Evolutionary conservation across 306 rosid genomes (phyloP), one percentile per base, ranked within the genome.

Genomic region (Chamaecrista fasciculata): DNA sequence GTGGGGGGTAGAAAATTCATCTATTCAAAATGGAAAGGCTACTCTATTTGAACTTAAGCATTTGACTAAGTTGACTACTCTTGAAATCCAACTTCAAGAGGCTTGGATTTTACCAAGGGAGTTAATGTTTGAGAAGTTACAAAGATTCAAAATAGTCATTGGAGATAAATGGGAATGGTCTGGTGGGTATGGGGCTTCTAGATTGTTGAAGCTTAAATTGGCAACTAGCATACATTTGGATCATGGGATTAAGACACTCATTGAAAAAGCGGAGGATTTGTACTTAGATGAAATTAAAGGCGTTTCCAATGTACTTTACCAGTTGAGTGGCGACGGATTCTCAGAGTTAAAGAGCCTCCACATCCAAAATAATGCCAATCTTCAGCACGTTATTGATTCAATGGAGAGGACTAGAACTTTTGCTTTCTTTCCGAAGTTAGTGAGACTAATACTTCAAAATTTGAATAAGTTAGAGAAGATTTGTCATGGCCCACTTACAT

Each of bases 391-490:
- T 11, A 11, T 36, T 14, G 39, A 21, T 48, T 29, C 47, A 15
- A 2, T 8, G 2, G 43, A 0, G 34, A 0, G 29, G 8, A 14
- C 1, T 3, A 25, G 20, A 49, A 7, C 37, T 2, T 0, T 1
- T 9, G 6, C n/a, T 51, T 25, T 20, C 42, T 72, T 72, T 20
- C 71, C 39, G 10, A 25, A 3, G 18, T 62, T 72, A 64, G 70
- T 39, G 77, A 8, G 50, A n/a, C n/a, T n/a, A n/a, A n/a, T n/a
- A n/a, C n/a, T n/a, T n/a, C n/a, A n/a, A n/a, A n/a, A n/a, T n/a
- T n/a, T n/a, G n/a, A n/a, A n/a, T n/a, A n/a, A n/a, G n/a, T n/a
- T n/a, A n/a, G n/a, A n/a, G n/a, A n/a, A n/a, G n/a, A n/a, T n/a
- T n/a, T n/a, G n/a, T n/a, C n/a, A n/a, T n/a, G n/a, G n/a, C n/a